phyloP scores from a whole-genome alignment of 257 asterid genomes.

The Petrea volubilis region DNA sequence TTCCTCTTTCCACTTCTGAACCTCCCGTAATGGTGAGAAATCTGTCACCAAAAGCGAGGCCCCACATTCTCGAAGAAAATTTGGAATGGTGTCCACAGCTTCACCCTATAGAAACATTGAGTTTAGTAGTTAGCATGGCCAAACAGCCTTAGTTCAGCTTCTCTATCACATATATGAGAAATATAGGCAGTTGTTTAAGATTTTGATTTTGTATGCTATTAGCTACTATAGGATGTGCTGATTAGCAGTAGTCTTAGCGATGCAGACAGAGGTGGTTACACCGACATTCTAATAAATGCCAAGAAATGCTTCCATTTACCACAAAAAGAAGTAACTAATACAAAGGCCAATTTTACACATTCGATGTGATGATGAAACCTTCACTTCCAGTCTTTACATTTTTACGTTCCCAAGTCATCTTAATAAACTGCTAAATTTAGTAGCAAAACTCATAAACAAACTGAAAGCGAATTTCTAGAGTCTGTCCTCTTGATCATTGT shows the following conservation, averaged over 20 bases:
- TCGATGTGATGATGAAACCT: not conserved
- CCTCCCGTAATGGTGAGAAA: slow-evolving; percentile 91
- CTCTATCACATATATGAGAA: not conserved
- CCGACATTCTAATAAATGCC: not conserved
- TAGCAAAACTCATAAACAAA: not conserved
- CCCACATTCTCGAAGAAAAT: slow-evolving; percentile 67
- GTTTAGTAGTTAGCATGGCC: slow-evolving; percentile 1
- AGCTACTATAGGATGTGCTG: not conserved
- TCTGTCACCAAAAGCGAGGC: slow-evolving; percentile 96
- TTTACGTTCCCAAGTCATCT: not conserved
- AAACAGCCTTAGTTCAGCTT: not conserved
- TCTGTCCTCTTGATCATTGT: not conserved
- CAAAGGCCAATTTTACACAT: not conserved
- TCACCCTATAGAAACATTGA: slow-evolving; percentile 59
- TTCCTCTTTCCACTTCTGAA: slow-evolving; percentile 72
- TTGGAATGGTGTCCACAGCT: slow-evolving; percentile 79
- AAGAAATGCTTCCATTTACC: not conserved
- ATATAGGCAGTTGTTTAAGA: not conserved
- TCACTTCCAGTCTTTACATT: not conserved
- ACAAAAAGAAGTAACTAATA: not conserved
- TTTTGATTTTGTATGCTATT: not conserved
- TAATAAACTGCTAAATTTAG: not conserved
- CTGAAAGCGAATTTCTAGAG: not conserved
- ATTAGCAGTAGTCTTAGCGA: not conserved
- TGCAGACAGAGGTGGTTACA: not conserved